phyloP scores from a whole-genome alignment of 2,329 filamentous ascomycete species.

The Microcyclospora pomicola region DNA sequence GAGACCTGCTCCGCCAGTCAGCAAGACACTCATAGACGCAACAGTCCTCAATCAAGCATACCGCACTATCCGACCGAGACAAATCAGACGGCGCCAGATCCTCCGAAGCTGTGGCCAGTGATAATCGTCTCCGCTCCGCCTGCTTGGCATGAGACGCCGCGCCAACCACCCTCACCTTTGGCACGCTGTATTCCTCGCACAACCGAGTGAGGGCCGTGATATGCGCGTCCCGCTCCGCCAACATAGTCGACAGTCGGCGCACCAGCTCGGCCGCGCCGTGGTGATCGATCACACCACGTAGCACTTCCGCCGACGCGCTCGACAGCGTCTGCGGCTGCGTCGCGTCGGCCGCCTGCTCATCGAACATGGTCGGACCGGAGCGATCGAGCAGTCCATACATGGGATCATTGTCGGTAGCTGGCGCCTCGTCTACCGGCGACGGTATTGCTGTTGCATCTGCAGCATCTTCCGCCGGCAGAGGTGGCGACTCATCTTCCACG shows the following conservation, averaged over 20 bases:
- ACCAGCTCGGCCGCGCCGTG: constrained; percentile 18
- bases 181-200: constrained; percentile 21
- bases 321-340: constrained; percentile 17
- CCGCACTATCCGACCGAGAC: not conserved
- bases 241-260: constrained; percentile 14
- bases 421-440: constrained; percentile 1
- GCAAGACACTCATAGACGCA: not conserved
- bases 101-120: constrained; percentile 14
- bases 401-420: constrained; percentile 3
- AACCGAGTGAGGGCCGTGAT: constrained; percentile 21
- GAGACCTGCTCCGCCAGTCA: not conserved
- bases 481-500: not conserved
- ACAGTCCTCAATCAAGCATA: not conserved
- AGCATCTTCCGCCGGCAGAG: too few relatives aligned
- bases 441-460: not conserved
- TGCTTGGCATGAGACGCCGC: constrained; percentile 16
- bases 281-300: constrained; percentile 17
- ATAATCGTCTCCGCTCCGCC: constrained; percentile 14
- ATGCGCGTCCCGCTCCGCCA: constrained; percentile 22
- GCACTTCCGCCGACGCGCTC: constrained; percentile 10
- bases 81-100: constrained; percentile 5
- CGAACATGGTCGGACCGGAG: constrained; percentile 20
- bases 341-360: constrained; percentile 11
- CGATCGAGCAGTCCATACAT: constrained; percentile 17
- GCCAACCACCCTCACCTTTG: constrained; percentile 14